phyloP scores from a whole-genome alignment of 1,284 basidiomycete genomes.

The Cryptococcus sp. region DNA sequence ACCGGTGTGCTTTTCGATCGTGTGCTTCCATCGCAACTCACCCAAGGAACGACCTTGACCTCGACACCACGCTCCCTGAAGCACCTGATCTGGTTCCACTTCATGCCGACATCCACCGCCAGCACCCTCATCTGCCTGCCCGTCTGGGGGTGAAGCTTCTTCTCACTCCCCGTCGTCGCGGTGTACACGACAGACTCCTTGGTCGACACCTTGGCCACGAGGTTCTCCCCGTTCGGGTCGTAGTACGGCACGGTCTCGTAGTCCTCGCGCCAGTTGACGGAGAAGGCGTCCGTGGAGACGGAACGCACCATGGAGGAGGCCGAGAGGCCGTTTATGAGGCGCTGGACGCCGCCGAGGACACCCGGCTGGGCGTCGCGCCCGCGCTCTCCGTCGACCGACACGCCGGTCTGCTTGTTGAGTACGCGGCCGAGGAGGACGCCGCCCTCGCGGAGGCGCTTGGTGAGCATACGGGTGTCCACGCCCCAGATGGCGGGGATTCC shows the following conservation, averaged over 20 bases:
- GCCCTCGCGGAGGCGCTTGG: constrained; percentile 92
- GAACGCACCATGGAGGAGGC: constrained; percentile 31
- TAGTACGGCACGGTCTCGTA: constrained; percentile 77
- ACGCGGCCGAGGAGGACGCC: constrained; percentile 88
- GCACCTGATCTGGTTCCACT: constrained; percentile 98
- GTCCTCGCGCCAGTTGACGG: constrained; percentile 69
- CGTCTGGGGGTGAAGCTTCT: constrained; percentile 70
- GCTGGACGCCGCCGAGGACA: constrained; percentile 43
- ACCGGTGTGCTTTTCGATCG: neutral
- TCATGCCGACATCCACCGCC: constrained; percentile 97
- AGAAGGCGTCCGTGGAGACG: constrained; percentile 27
- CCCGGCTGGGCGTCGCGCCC: constrained; percentile 32
- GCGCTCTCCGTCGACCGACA: constrained; percentile 18
- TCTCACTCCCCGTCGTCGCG: constrained; percentile 51
- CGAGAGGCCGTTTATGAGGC: constrained; percentile 46
- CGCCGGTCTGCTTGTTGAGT: constrained; percentile 58
- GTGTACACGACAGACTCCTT: constrained; percentile 67
- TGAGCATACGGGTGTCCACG: constrained; percentile 93
- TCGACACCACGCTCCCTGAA: constrained; percentile 91
- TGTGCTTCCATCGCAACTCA: constrained; percentile 21
- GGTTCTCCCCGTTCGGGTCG: constrained; percentile 86
- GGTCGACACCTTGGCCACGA: constrained; percentile 85
- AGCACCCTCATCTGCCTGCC: constrained; percentile 78
- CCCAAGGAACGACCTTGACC: constrained; percentile 95
- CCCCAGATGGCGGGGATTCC: constrained; percentile 93